Percentiles rank a stretch among this genome's conserved stretches.
Evolutionary conservation across 2,329 filamentous ascomycete genomes (phyloP).

Genomic region (Arthrobotrys musiformis): DNA sequence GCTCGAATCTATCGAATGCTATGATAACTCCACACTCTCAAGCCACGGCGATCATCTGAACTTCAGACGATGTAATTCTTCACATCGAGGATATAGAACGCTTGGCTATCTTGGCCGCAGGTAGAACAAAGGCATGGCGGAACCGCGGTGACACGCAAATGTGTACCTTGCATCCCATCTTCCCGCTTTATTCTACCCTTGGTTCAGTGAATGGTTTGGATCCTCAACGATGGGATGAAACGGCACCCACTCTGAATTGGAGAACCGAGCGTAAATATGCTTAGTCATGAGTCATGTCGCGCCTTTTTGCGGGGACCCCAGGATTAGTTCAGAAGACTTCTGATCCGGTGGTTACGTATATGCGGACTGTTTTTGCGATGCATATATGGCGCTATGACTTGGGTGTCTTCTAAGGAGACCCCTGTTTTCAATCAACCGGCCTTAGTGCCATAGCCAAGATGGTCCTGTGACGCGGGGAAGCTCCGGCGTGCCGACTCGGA

Average conservation of each 20-base stretch:
- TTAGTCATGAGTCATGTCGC: background rate
- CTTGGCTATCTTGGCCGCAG: background rate
- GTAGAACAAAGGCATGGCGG: slow-evolving; percentile 18
- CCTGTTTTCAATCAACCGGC: background rate
- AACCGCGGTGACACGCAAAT: background rate
- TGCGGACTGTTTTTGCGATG: no score
- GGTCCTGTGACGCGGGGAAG: slow-evolving; percentile 11
- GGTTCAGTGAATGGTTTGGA: no score
- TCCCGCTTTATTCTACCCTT: background rate
- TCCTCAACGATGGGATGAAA: background rate
- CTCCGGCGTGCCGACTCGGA: slow-evolving; percentile 19
- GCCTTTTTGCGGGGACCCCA: slow-evolving; percentile 12
- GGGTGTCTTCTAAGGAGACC: no score
- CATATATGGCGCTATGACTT: background rate
- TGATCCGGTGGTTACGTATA: background rate
- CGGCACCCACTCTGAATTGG: background rate
- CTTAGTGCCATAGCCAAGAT: background rate
- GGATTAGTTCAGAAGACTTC: slow-evolving; percentile 2
- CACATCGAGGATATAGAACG: background rate
- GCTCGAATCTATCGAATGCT: background rate
- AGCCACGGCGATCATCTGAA: background rate
- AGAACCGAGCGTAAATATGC: background rate
- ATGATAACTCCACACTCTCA: background rate
- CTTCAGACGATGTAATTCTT: slow-evolving; percentile 6
- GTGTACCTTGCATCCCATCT: background rate